These are phyloP conservation scores for Trichoderma afroharzianum DNA, from an alignment of 2,329 filamentous ascomycete species.

Conservation along the genomic window DNA sequence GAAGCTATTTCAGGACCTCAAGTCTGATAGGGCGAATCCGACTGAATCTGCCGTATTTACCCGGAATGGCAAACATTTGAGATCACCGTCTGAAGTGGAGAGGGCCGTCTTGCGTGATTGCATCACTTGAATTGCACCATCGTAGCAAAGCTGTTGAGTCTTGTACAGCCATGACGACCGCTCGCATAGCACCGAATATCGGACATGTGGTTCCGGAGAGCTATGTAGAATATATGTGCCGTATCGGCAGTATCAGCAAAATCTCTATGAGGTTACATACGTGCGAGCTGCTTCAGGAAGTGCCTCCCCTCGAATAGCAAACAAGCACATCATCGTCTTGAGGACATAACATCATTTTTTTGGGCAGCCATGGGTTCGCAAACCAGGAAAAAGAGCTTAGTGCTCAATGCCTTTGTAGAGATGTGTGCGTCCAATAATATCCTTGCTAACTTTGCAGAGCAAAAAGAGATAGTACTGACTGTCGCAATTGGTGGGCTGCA, in stretches of 20 bases:
- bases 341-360: constrained; percentile 4
- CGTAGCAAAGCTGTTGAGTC: not conserved
- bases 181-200: not conserved
- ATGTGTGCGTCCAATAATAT: constrained; percentile 30
- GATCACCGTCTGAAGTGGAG: constrained; percentile 1
- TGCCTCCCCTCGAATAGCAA: not conserved
- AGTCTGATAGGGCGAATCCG: not conserved
- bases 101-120: constrained; percentile 5
- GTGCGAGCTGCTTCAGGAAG: not conserved
- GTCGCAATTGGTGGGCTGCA: constrained; percentile 17
- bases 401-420: constrained; percentile 43
- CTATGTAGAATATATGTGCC: constrained; percentile 1
- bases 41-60: not conserved
- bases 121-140: constrained; percentile 14
- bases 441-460: not conserved
- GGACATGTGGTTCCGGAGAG: not conserved
- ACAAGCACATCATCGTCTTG: constrained; percentile 14
- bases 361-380: constrained; percentile 10
- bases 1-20: not conserved
- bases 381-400: constrained; percentile 35
- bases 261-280: not conserved
- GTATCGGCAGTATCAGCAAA: not conserved
- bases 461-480: not conserved
- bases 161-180: not conserved
- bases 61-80: constrained; percentile 3